phyloP scores from a whole-genome alignment of 139 green algal species.

The Bryopsis sp. region DNA sequence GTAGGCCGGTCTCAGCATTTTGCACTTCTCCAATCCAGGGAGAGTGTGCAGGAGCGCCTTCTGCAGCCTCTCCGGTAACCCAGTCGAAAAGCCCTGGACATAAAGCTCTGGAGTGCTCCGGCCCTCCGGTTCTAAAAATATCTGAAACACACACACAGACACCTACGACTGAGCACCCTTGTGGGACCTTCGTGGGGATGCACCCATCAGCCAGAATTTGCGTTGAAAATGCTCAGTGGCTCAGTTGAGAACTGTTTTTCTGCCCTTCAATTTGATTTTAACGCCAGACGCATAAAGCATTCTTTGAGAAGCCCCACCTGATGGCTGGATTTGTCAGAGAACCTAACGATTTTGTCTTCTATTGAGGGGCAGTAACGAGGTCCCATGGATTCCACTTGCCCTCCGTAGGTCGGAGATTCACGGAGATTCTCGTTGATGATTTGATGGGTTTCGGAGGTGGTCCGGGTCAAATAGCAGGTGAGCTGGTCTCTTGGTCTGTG shows the following conservation, averaged over 20 bases:
- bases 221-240: neutral
- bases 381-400: slow-evolving; percentile 76
- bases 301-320: too few species aligned
- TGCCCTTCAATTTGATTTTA: too few species aligned
- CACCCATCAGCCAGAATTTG: slow-evolving; percentile 3
- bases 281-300: too few species aligned
- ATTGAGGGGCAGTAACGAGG: slow-evolving; percentile 96
- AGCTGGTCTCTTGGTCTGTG: slow-evolving; percentile 72
- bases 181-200: too few species aligned
- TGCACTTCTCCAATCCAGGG: slow-evolving; percentile 73
- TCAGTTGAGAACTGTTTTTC: too few species aligned
- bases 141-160: too few species aligned
- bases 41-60: slow-evolving; percentile 85
- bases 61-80: slow-evolving; percentile 87
- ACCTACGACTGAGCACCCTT: too few species aligned
- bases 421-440: slow-evolving; percentile 73
- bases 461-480: slow-evolving; percentile 88
- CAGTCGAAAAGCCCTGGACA: slow-evolving; percentile 88
- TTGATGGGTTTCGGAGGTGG: slow-evolving; percentile 77
- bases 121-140: slow-evolving; percentile 95
- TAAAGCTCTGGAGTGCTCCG: slow-evolving; percentile 91
- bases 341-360: slow-evolving; percentile 97
- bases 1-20: slow-evolving; percentile 90
- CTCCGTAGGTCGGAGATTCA: slow-evolving; percentile 94
- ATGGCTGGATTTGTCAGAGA: slow-evolving; percentile 87